Percentiles rank a stretch among this genome's conserved stretches.
These are phyloP conservation scores for Blastocystis sp. DNA, from an alignment of 352 stramenopile species.

Conservation along the genomic window DNA sequence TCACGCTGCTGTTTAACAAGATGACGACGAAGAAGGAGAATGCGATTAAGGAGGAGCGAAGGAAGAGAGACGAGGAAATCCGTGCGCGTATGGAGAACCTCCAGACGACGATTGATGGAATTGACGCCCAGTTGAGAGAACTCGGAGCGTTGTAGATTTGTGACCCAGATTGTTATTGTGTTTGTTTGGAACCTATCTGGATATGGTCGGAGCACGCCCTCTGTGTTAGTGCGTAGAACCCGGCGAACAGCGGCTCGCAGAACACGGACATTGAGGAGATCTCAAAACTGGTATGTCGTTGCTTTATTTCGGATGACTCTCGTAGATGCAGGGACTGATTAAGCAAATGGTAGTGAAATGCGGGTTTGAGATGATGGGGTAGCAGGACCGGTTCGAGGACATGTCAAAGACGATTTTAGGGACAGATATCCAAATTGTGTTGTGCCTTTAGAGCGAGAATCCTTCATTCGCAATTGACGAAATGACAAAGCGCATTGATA, in stretches of 20 bases:
- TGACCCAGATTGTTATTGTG: background rate
- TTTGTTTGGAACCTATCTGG: background rate
- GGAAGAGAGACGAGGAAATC: slow-evolving; percentile 20
- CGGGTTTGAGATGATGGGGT: background rate
- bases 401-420: slow-evolving; percentile 56
- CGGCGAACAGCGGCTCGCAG: background rate
- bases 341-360: background rate
- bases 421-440: slow-evolving; percentile 47
- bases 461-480: slow-evolving; percentile 32
- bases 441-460: background rate
- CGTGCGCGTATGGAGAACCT: background rate
- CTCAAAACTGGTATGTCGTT: background rate
- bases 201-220: background rate
- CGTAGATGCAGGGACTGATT: background rate
- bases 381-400: slow-evolving; percentile 10
- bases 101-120: slow-evolving; percentile 28
- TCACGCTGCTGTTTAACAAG: slow-evolving; percentile 6
- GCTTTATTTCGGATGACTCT: background rate
- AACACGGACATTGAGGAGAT: background rate
- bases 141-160: background rate
- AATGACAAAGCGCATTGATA: slow-evolving; percentile 45
- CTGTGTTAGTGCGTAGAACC: background rate
- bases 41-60: background rate
- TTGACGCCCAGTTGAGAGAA: slow-evolving; percentile 4
- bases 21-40: slow-evolving; percentile 24